phyloP scores from a whole-genome alignment of 2,329 filamentous ascomycete genomes.

The Hypoxylon sp. region DNA sequence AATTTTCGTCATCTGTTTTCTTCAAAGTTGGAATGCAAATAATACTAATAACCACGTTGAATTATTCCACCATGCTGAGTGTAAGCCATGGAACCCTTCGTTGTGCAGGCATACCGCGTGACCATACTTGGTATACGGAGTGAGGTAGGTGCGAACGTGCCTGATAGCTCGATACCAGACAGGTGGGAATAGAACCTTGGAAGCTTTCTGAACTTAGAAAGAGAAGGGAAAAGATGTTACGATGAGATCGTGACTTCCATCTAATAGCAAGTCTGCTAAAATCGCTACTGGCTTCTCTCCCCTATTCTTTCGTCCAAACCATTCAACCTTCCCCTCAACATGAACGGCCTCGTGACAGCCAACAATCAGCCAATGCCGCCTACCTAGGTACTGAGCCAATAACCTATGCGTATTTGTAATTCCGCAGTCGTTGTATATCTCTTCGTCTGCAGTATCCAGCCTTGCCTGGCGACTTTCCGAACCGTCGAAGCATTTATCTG shows the following conservation, averaged over 20 bases:
- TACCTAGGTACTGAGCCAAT: not conserved
- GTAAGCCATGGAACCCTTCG: not conserved
- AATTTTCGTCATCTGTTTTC: not conserved
- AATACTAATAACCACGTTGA: not conserved
- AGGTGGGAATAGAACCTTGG: no score
- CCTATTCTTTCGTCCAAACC: conserved; percentile 7
- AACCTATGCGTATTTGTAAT: conserved; percentile 9
- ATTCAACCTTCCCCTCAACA: conserved; percentile 21
- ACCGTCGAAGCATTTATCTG: conserved; percentile 30
- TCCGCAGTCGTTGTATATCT: conserved; percentile 10
- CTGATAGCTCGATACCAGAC: not conserved
- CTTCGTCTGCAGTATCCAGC: conserved; percentile 23
- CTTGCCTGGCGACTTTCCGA: conserved; percentile 33
- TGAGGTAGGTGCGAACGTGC: not conserved
- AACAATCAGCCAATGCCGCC: conserved; percentile 7
- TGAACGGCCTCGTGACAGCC: conserved; percentile 11
- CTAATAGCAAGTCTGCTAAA: not conserved
- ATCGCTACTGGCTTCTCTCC: conserved; percentile 2
- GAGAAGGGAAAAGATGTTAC: not conserved
- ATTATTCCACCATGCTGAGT: not conserved
- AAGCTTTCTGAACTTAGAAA: conserved; percentile 1
- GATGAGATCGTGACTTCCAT: not conserved
- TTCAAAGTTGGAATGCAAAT: not conserved
- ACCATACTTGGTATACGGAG: not conserved
- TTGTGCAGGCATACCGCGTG: not conserved